Conservation (phyloP, 208 protist genomes). For the Acanthamoeba royreba region DNA sequence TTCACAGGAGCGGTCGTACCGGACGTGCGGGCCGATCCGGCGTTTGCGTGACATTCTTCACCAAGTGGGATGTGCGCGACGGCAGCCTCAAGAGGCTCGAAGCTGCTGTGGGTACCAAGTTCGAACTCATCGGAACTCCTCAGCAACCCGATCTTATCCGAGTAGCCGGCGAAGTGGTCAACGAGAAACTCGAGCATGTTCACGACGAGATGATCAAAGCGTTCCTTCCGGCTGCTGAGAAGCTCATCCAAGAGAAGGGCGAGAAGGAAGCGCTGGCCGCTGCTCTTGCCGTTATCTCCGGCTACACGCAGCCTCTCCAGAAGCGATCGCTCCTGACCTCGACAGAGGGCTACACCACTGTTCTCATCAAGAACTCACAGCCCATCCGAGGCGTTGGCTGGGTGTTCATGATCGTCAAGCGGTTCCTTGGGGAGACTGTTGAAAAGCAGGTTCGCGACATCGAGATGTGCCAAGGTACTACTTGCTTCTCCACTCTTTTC, state of each 20-base stretch:
- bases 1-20: slow-evolving; percentile 78
- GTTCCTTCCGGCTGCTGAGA: neutral
- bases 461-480: neutral
- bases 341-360: neutral
- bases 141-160: slow-evolving; percentile 8
- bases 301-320: slow-evolving; percentile 21
- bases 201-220: slow-evolving; percentile 15
- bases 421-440: neutral
- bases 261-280: neutral
- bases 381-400: neutral
- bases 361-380: neutral
- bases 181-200: slow-evolving; percentile 6
- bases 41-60: slow-evolving; percentile 36
- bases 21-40: slow-evolving; percentile 24
- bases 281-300: slow-evolving; percentile 12
- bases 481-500: neutral
- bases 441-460: neutral
- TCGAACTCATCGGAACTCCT: slow-evolving; percentile 3
- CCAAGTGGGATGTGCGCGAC: neutral
- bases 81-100: slow-evolving; percentile 1
- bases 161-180: neutral
- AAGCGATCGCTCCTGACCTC: neutral
- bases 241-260: slow-evolving; percentile 41
- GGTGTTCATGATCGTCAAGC: slow-evolving; percentile 31
- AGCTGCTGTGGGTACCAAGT: neutral